Evolutionary conservation across 176 grass and related monocot species (phyloP), one percentile per base, ranked within the genome.

Genomic region (Typha latifolia): DNA sequence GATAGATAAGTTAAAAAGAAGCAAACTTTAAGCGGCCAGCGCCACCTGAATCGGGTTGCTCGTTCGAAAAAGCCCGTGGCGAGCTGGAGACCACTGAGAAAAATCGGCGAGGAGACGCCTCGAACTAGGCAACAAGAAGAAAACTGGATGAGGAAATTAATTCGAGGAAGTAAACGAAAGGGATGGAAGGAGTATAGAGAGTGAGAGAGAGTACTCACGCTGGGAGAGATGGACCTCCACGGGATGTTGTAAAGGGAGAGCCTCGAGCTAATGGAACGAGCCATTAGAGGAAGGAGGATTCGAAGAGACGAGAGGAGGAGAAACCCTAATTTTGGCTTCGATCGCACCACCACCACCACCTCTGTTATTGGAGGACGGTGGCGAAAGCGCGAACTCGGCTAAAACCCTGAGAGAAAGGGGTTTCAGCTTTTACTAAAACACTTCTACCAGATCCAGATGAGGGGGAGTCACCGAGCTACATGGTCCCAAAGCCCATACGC

Each of bases 91-190:
- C 67, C 20, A 3, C 18, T 5, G 53, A 59, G 52, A 72, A 43
- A 49, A 82, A 76, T 15, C 71, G 79, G 37, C 84, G 84, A 57
- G 76, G 73, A 57, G 82, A 79, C 56, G 56, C 67, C 75, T 79
- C 84, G 71, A 78, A 64, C 84, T 87, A 62, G 3, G 24, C 52
- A 82, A 27, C 37, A 59, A 52, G 49, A 29, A 14, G 13, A 48
- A 78, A 43, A 22, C 8, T 29, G 27, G 63, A 21, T 82, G 49
- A 79, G 32, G 62, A 4, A 12, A 69, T 49, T 15, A 49, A 15
- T 37, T 12, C 55, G 32, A 49, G 47, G 53, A 18, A 29, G 15
- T 49, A 5, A 5, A 20, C 9, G 15, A 59, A 59, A 63, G 14
- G 19, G 12, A 48, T 14, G 21, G 12, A 3, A 4, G 15, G 27